A percentile compares a stretch with the other conserved stretches of the same genome.
phyloP scores from a whole-genome alignment of 2,329 filamentous ascomycete genomes.

The Ophiostoma sp. region DNA sequence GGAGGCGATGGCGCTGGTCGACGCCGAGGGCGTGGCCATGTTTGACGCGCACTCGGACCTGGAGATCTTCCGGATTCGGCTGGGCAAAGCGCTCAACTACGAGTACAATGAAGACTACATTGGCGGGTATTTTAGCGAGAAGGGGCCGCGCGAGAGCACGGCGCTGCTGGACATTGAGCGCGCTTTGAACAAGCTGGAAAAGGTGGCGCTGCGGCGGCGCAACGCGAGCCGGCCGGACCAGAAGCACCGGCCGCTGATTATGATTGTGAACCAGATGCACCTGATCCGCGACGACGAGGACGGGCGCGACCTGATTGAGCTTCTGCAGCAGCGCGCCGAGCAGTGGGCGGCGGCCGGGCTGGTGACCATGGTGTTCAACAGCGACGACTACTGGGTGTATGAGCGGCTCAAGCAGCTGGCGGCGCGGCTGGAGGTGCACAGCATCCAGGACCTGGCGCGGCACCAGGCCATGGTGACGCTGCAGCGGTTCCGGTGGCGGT shows the following conservation, averaged over 20 bases:
- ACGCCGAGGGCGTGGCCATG: constrained; percentile 87
- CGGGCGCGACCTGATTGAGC: constrained; percentile 86
- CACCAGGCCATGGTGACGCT: constrained; percentile 70
- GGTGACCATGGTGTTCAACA: constrained; percentile 90
- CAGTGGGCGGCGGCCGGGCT: constrained; percentile 92
- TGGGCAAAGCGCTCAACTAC: constrained; percentile 91
- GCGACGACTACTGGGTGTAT: constrained; percentile 98
- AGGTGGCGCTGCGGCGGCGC: constrained; percentile 74
- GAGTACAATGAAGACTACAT: constrained; percentile 99
- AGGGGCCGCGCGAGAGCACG: constrained; percentile 84
- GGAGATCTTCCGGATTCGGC: constrained; percentile 87
- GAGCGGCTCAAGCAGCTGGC: constrained; percentile 88
- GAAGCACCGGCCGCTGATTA: constrained; percentile 58
- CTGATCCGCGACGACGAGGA: constrained; percentile 86
- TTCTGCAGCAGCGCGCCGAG: constrained; percentile 92
- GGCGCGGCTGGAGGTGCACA: constrained; percentile 89
- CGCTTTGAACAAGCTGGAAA: constrained; percentile 96
- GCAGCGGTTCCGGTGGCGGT: constrained; percentile 71
- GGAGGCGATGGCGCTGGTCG: constrained; percentile 87
- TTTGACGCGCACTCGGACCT: constrained; percentile 93
- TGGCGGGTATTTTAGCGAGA: constrained; percentile 89
- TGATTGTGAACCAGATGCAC: constrained; percentile 94
- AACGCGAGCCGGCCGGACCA: constrained; percentile 42
- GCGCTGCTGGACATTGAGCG: constrained; percentile 92
- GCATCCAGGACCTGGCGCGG: constrained; percentile 78